Evolutionary conservation across 2,329 filamentous ascomycete species (phyloP).

Genomic region (Tolypocladium cylindrosporum): DNA sequence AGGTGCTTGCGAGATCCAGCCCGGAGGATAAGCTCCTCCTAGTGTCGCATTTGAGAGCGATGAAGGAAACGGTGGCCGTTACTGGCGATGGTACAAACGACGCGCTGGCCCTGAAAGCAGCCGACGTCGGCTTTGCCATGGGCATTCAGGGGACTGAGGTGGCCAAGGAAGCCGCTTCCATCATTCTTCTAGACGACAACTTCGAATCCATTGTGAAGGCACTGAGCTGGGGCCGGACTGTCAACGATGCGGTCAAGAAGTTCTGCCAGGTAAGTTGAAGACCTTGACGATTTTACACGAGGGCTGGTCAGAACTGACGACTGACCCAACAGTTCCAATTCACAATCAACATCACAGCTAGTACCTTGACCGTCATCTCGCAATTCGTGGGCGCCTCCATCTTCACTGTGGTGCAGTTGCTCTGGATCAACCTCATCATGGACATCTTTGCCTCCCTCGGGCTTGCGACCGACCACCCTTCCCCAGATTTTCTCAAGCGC

Average conservation of each 20-base stretch:
- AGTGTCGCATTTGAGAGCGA: conserved; percentile 52
- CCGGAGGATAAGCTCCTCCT: conserved; percentile 60
- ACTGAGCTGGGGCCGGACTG: conserved; percentile 51
- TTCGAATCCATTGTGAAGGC: conserved; percentile 55
- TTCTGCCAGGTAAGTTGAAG: conserved; percentile 40
- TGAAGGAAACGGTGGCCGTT: conserved; percentile 57
- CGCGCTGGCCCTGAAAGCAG: conserved; percentile 54
- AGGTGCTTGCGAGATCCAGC: conserved; percentile 58
- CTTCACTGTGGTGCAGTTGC: conserved; percentile 52
- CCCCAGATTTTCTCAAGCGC: conserved; percentile 44
- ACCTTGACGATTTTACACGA: background rate
- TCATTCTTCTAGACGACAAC: conserved; percentile 57
- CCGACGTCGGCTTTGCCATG: conserved; percentile 60
- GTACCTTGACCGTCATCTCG: conserved; percentile 53
- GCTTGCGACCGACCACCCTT: conserved; percentile 51
- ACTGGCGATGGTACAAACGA: conserved; percentile 60
- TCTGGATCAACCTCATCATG: conserved; percentile 64
- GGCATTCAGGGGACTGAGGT: conserved; percentile 57
- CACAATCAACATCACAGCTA: conserved; percentile 60
- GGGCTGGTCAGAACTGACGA: background rate
- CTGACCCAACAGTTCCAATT: conserved; percentile 43
- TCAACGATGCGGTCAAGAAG: conserved; percentile 55
- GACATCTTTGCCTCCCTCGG: conserved; percentile 58
- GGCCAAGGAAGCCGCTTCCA: conserved; percentile 55
- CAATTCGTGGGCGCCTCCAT: conserved; percentile 45